phyloP scores from a whole-genome alignment of 441 rosid species.

The Breynia disticha region DNA sequence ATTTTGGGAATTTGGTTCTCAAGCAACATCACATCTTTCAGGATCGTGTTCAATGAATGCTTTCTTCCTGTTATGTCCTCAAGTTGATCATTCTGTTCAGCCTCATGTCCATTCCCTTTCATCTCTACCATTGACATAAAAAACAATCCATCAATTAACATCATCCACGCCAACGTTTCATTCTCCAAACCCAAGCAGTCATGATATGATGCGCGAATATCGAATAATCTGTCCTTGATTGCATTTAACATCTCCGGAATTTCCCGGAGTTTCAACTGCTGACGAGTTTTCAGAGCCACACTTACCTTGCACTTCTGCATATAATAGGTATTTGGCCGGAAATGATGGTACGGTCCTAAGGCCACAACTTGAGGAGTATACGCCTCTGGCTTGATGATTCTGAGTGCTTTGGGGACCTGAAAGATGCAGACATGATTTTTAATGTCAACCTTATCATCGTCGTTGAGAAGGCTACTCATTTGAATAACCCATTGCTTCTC shows the following conservation, averaged over 20 bases:
- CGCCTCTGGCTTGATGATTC: too few relatives aligned
- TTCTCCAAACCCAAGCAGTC: not conserved
- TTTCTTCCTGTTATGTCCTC: not conserved
- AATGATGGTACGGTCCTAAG: slow-evolving; percentile 15
- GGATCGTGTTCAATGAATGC: not conserved
- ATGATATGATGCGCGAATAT: slow-evolving; percentile 3
- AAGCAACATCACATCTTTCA: slow-evolving; percentile 14
- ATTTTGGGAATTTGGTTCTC: slow-evolving; percentile 16
- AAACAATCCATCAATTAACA: slow-evolving; percentile 9
- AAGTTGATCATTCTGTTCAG: too few relatives aligned
- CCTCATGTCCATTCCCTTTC: too few relatives aligned
- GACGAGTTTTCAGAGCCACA: not conserved
- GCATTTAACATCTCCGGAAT: too few relatives aligned
- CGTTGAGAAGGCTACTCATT: too few relatives aligned
- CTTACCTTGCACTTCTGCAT: slow-evolving; percentile 8
- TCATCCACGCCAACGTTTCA: slow-evolving; percentile 7
- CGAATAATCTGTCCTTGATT: too few relatives aligned
- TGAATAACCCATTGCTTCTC: too few relatives aligned
- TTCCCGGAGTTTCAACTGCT: too few relatives aligned
- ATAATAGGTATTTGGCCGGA: slow-evolving; percentile 6
- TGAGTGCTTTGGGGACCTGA: not conserved
- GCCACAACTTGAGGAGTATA: slow-evolving; percentile 8
- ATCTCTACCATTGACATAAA: slow-evolving; percentile 4
- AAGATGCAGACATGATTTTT: not conserved
- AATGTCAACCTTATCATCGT: too few relatives aligned